A percentile compares a stretch with the other conserved stretches of the same genome.
phyloP scores from a whole-genome alignment of 108 stramenopile species.

The Craspedostauros australis region DNA sequence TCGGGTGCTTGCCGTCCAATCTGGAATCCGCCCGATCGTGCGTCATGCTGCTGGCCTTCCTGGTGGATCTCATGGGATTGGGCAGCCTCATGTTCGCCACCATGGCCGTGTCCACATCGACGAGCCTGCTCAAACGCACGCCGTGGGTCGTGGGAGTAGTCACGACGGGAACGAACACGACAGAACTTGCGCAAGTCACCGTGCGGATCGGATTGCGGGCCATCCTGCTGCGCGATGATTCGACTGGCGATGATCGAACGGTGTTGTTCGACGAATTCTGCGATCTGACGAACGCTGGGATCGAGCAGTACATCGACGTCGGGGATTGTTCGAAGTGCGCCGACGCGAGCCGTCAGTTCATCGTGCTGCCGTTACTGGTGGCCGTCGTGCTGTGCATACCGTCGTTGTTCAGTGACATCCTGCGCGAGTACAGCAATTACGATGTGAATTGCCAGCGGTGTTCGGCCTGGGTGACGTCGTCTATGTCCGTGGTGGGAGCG shows the following conservation, averaged over 20 bases:
- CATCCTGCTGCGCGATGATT: conserved; percentile 2
- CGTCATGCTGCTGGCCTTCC: conserved; percentile 1
- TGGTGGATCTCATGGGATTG: conserved; percentile 4
- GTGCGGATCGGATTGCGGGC: conserved; percentile 8
- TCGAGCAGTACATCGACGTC: conserved; percentile 6
- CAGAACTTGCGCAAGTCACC: background rate
- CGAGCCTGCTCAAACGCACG: background rate
- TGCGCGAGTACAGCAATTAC: conserved; percentile 2
- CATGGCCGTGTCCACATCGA: conserved; percentile 1
- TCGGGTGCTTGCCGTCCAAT: conserved; percentile 7
- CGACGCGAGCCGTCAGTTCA: background rate
- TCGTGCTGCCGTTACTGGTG: conserved; percentile 4
- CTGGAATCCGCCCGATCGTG: conserved; percentile 3
- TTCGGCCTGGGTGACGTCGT: background rate
- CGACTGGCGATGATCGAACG: background rate
- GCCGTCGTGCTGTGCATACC: conserved; percentile 2
- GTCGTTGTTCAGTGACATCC: background rate
- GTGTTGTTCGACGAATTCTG: conserved; percentile 17
- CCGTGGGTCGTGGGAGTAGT: background rate
- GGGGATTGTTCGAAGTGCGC: background rate
- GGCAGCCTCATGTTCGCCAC: background rate
- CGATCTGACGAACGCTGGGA: background rate
- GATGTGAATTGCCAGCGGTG: conserved; percentile 16
- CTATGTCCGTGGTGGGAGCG: conserved; percentile 3
- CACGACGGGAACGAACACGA: background rate